Base-by-base conservation (phyloP, 1,284 basidiomycete species). In the Boletus sp. region DNA sequence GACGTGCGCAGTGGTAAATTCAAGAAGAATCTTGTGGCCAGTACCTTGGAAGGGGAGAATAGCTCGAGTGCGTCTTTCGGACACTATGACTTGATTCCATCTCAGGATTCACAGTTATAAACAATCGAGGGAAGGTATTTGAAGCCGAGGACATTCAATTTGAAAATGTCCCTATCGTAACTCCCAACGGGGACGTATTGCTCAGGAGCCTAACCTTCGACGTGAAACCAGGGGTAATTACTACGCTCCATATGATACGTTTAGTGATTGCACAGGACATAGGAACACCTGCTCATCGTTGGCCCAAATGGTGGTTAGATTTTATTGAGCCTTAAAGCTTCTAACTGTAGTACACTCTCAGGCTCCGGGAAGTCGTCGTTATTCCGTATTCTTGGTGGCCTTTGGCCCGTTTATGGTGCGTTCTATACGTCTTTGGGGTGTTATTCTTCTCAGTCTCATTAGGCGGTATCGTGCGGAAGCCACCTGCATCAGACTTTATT, bases 341-440 rank as follows among this genome's bases (percentile, higher is more conserved):
- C 59, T 47, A 40, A 59, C 40, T 50, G 53, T 33, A n/a, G 51
- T 27, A 49, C 51, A 52, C 31, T 57, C 35, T 57, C 35, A 88
- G 88, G 89, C 14, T 91, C 93, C 68, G 95, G 95, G 28, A 97
- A 97, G 74, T 93, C 90, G 1, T 94, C 91, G 9, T 78, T 98
- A 54, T 98, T 97, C 83, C 88, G 97, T 30, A 97, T 98, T 62
- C 81, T 99, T 4, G 97, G 96, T 46, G 97, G 96, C 23, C 84
- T 99, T 10, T 99, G 97, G 96, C 96, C 97, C 2, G 92, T 98
- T 6, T 97, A 98, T 71, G 97, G 88, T 80, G 59, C 52, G 79
- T 59, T 55, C 27, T 14, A 38, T 52, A 10, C 1, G 8, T 35
- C 8, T 5, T 25, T 48, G 19, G 10, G 14, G 17, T 50, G 4